Conservation (phyloP, 169 alveolate species). For the Cyclospora cayetanensis region DNA sequence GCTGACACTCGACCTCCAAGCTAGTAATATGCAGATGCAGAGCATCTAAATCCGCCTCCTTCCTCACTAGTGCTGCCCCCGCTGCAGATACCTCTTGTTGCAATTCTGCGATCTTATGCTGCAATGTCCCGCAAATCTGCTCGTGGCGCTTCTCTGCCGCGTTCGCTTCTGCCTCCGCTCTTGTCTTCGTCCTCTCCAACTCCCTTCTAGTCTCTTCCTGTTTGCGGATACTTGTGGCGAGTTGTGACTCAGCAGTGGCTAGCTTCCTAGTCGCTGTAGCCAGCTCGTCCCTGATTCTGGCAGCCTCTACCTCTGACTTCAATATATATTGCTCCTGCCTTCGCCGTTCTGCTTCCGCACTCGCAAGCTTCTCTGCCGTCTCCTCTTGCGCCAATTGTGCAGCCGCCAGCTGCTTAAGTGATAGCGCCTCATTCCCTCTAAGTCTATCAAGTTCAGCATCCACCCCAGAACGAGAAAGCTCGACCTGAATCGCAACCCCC, state of each 20-base stretch:
- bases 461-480: background rate
- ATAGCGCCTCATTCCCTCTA: background rate
- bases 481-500: too few species aligned
- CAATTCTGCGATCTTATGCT: background rate
- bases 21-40: background rate
- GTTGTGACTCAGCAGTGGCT: background rate
- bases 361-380: background rate
- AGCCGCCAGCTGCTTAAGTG: background rate
- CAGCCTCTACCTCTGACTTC: background rate
- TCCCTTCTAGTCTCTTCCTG: background rate
- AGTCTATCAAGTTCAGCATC: background rate
- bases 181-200: background rate
- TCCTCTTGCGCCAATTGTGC: background rate
- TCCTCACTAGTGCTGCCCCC: background rate
- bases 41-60: background rate
- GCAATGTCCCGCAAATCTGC: background rate
- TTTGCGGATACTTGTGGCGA: background rate
- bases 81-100: constrained; percentile 1
- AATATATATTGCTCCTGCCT: constrained; percentile 3
- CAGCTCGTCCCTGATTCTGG: background rate
- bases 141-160: constrained; percentile 7
- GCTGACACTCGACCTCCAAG: background rate
- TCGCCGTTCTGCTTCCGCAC: background rate
- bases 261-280: background rate
- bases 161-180: constrained; percentile 9